Percentiles rank a stretch among this genome's conserved stretches.
phyloP scores from a whole-genome alignment of 768 basidiomycete genomes.

The Suillus subluteus region DNA sequence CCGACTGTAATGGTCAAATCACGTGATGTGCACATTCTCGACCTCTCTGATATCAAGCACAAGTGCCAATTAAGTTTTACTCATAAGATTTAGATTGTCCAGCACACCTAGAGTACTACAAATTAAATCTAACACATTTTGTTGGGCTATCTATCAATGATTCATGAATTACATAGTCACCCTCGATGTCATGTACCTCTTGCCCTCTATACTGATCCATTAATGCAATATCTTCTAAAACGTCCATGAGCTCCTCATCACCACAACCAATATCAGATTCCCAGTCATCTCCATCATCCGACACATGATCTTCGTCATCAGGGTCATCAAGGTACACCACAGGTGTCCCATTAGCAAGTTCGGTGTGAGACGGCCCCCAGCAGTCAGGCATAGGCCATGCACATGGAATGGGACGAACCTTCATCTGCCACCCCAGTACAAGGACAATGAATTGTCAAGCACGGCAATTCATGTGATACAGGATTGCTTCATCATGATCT shows the following conservation, averaged over 20 bases:
- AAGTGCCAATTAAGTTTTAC: no score
- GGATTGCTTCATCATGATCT: background rate
- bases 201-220: background rate
- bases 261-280: background rate
- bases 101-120: background rate
- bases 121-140: background rate
- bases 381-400: constrained; percentile 1
- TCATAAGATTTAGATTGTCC: no score
- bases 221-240: background rate
- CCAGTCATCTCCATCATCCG: background rate
- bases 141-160: background rate
- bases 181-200: background rate
- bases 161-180: background rate
- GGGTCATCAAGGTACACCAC: background rate
- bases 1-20: no score
- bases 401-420: background rate
- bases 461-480: background rate
- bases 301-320: background rate
- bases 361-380: background rate
- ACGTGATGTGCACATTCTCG: no score
- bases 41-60: no score
- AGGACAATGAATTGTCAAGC: background rate
- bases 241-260: background rate
- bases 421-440: background rate
- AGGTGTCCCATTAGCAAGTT: background rate